Evolutionary conservation across 2,329 filamentous ascomycete species (phyloP).

Genomic region (Fusarium sp.): DNA sequence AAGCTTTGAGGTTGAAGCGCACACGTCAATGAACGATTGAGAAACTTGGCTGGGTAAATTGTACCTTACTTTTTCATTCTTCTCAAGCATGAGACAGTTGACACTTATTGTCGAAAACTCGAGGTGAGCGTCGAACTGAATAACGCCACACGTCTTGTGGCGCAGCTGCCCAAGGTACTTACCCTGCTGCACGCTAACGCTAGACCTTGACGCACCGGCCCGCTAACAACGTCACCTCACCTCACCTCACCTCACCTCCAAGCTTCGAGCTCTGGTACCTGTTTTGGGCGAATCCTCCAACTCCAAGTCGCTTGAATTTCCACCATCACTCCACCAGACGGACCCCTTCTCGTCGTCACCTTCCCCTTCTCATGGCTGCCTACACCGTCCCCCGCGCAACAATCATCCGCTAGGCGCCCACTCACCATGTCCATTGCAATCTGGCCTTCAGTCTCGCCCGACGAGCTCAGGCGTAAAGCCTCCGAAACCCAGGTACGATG

Average conservation of each 20-base stretch:
- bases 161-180: slow-evolving; percentile 16
- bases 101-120: neutral
- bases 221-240: slow-evolving; percentile 34
- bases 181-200: neutral
- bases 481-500: slow-evolving; percentile 60
- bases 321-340: slow-evolving; percentile 8
- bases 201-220: slow-evolving; percentile 1
- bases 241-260: slow-evolving; percentile 18
- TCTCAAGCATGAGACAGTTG: neutral
- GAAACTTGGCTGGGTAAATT: neutral
- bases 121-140: neutral
- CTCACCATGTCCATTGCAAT: slow-evolving; percentile 65
- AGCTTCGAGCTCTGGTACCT: slow-evolving; percentile 17
- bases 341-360: neutral
- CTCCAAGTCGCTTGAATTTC: slow-evolving; percentile 20
- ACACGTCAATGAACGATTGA: neutral
- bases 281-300: slow-evolving; percentile 29
- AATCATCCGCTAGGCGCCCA: slow-evolving; percentile 19
- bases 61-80: neutral
- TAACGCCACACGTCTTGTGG: slow-evolving; percentile 28
- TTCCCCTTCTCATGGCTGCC: slow-evolving; percentile 39
- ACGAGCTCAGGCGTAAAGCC: slow-evolving; percentile 60
- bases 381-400: slow-evolving; percentile 7
- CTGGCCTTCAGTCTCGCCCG: slow-evolving; percentile 64
- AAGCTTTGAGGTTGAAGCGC: neutral